Evolutionary conservation across 768 basidiomycete species (phyloP), one percentile per base, ranked within the genome.

Genomic region (Lyophyllum decastes): DNA sequence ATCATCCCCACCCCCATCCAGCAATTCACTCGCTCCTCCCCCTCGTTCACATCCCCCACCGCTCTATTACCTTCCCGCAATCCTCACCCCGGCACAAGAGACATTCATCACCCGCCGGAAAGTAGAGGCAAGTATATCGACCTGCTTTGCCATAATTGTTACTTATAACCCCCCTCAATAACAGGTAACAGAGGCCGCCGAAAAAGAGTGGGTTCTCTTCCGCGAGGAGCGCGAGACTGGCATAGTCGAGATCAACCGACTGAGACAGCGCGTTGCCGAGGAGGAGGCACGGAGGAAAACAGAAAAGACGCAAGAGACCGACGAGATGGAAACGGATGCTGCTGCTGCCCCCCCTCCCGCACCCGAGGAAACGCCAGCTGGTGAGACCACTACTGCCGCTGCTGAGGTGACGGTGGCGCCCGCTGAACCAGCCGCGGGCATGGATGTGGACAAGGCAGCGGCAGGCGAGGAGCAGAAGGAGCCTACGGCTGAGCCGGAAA

Each of bases 31-130:
- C 44, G 73, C 78, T 6, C 76, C 77, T 10, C 78, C 81, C 0
- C 80, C 82, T 26, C 80, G 88, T 53, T 76, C 86, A 35, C 88
- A 92, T 58, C 90, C 89, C 8, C 87, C 90, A 21, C 88, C 90
- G 3, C 64, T 93, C 16, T 92, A 87, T 64, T 94, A 91, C 64
- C 82, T 91, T 48, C 91, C 91, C 30, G 83, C 81, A 33, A 73
- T 87, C 54, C 79, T 93, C 21, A 82, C 83, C 0, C 79, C 88
- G 21, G 78, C 82, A 17, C 91, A 94, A 72, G 88, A 89, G 70
- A 75, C 80, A 4, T 91, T 91, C 62, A 65, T 93, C 11, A 68
- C 71, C 48, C 78, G 76, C 52, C 78, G 89, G 49, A 90, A 86
- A 72, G 76, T 74, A 62, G 84, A 89, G 79, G 90, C 86, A 60